Evolutionary conservation across 345 rosid species (phyloP).

Genomic region (Eucalyptus shirleyi): DNA sequence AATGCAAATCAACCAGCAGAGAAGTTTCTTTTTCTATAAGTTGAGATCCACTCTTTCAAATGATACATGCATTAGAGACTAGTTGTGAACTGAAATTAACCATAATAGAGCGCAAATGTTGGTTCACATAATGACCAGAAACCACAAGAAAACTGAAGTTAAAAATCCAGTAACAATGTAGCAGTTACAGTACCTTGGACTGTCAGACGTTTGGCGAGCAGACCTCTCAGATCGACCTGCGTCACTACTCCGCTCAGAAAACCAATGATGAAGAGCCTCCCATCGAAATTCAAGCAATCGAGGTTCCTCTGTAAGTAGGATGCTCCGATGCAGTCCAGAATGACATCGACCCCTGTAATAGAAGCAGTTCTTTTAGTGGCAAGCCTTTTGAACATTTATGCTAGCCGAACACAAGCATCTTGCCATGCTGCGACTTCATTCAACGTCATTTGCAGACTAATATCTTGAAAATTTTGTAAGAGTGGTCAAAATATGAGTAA

Average conservation of each 20-base stretch:
- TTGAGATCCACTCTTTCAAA: background rate
- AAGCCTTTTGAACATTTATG: background rate
- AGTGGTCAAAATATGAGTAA: background rate
- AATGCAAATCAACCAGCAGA: background rate
- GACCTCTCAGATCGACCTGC: constrained; percentile 35
- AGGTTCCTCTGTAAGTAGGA: constrained; percentile 68
- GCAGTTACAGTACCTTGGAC: constrained; percentile 52
- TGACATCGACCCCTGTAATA: constrained; percentile 57
- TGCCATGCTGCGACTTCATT: background rate
- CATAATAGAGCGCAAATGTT: background rate
- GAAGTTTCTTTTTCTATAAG: background rate
- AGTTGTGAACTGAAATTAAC: background rate
- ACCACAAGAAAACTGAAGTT: background rate
- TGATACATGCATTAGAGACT: background rate
- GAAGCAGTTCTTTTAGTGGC: background rate
- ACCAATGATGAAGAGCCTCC: constrained; percentile 80
- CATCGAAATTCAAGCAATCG: constrained; percentile 64
- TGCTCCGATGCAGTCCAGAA: constrained; percentile 79
- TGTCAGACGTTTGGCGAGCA: constrained; percentile 66
- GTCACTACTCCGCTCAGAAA: constrained; percentile 54
- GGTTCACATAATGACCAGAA: background rate
- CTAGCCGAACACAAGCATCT: background rate
- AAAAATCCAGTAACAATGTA: background rate
- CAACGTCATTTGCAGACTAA: background rate
- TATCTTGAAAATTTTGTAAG: background rate